Percentiles rank a stretch among this genome's conserved stretches.
These are phyloP conservation scores for Puya raimondii DNA, from an alignment of 176 grass and related monocot species.

Conservation along the genomic window DNA sequence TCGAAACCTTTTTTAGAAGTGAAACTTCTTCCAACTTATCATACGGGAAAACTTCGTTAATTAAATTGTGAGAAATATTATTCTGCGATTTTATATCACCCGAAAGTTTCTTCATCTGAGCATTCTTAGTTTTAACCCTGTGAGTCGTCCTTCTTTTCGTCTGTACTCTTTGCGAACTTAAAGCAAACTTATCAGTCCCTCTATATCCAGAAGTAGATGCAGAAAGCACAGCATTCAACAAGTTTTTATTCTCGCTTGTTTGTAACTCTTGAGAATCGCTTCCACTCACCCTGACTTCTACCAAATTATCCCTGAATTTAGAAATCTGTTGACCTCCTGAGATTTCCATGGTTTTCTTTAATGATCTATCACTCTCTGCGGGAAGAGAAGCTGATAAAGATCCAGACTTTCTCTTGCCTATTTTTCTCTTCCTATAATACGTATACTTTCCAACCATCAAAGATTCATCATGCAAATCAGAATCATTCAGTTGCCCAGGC, in stretches of 20 bases:
- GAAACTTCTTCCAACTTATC: conserved; percentile 16
- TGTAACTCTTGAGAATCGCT: conserved; percentile 20
- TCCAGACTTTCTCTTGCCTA: conserved; percentile 34
- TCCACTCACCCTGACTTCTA: conserved; percentile 33
- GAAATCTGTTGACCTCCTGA: conserved; percentile 39
- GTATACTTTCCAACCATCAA: conserved; percentile 38
- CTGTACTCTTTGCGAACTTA: background rate
- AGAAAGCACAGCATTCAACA: background rate
- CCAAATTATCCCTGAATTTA: conserved; percentile 36
- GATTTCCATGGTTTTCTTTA: conserved; percentile 22
- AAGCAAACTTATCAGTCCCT: background rate
- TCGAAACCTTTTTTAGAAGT: conserved; percentile 25
- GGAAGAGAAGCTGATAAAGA: background rate
- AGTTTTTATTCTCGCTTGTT: conserved; percentile 20
- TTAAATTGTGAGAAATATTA: background rate
- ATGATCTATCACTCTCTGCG: conserved; percentile 5
- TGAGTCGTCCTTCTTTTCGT: conserved; percentile 3
- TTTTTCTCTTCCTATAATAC: conserved; percentile 69
- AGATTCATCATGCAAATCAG: conserved; percentile 23
- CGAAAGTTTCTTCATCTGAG: background rate
- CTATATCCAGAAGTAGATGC: background rate
- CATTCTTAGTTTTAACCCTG: background rate
- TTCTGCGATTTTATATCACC: background rate
- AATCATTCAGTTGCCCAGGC: background rate
- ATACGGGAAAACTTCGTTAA: background rate